Base-by-base conservation (phyloP, 352 stramenopile genomes). In the Phytophthora aleatoria region DNA sequence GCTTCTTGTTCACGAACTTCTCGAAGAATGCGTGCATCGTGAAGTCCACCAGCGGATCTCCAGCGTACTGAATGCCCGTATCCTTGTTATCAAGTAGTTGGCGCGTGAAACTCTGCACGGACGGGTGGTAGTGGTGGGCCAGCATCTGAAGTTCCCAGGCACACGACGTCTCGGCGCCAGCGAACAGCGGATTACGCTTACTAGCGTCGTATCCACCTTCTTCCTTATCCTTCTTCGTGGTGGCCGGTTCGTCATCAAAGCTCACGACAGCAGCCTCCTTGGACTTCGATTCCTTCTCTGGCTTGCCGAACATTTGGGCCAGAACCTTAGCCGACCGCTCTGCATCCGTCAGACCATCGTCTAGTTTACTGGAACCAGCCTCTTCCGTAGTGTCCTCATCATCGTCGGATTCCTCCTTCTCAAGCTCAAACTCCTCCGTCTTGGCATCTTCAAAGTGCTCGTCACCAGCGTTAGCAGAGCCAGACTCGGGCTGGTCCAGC, bases 1-100 rank as follows among this genome's bases (percentile, higher is more conserved):
- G 97, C 71, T 99, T 99, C 61, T 98, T 97, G 81, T 98, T 99
- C 28, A 98, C 96, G 78, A 99, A 99, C 71, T 98, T 98, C 68
- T 99, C 96, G 41, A 99, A 95, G 74, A 99, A 99, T 3, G 93
- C 82, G 42, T 91, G 86, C 61, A 99, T 82, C n/a, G 87, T 93
- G 64, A 99, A 99, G 73, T 99, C 97, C 60, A 96, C 89, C 7
- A 99, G 78, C 52, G 97, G 98, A 76, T 99, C 97, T 36, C 97
- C 96, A 26, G 71, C 73, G 81, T 99, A 99, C 41, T 89, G 63
- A 67, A 99, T 97, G 9, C 81, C 69, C 2, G 64, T 72, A 9
- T 71, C 64, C 9, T 69, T 71, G 63, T 76, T 74, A 26, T 73
- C 66, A 6, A 96, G 35, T 16, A 98, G 60, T 38, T 94, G 94